Evolutionary conservation across 108 stramenopile genomes (phyloP).

Genomic region (Pseudonitzschia multiseries): DNA sequence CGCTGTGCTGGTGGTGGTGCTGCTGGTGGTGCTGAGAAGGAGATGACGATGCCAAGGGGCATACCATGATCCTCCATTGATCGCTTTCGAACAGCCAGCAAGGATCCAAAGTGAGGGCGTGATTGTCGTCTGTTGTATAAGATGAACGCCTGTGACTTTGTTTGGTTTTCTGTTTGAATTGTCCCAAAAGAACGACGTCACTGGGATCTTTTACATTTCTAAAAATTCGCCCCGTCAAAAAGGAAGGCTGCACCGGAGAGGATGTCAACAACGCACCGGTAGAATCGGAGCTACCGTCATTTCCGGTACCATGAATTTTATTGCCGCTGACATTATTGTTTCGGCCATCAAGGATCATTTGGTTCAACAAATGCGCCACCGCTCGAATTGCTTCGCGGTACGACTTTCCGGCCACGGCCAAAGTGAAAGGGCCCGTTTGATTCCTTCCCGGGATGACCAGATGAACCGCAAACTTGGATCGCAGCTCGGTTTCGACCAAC

Average conservation of each 20-base stretch:
- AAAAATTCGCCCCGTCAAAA: slow-evolving; percentile 17
- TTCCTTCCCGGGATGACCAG: slow-evolving; percentile 41
- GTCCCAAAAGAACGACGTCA: slow-evolving; percentile 12
- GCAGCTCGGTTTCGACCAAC: slow-evolving; percentile 12
- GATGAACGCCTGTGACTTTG: background rate
- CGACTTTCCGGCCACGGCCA: slow-evolving; percentile 28
- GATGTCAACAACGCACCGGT: background rate
- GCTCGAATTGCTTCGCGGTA: slow-evolving; percentile 35
- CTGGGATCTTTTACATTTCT: slow-evolving; percentile 26
- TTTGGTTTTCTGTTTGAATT: background rate
- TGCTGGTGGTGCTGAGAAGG: background rate
- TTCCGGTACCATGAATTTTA: no score
- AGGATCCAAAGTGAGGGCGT: background rate
- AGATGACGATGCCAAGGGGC: background rate
- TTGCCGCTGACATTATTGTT: background rate
- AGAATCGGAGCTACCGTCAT: no score
- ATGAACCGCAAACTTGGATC: slow-evolving; percentile 30
- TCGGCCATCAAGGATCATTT: background rate
- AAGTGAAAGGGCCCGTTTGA: slow-evolving; percentile 33
- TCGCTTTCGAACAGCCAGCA: slow-evolving; percentile 28
- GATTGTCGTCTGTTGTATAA: no score
- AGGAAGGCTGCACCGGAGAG: background rate
- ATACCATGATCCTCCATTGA: slow-evolving; percentile 22
- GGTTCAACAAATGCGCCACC: slow-evolving; percentile 22
- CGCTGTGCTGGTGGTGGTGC: background rate